Evolutionary conservation across 2,329 filamentous ascomycete genomes (phyloP), one percentile per base, ranked within the genome.

Genomic region (Colletotrichum horii): DNA sequence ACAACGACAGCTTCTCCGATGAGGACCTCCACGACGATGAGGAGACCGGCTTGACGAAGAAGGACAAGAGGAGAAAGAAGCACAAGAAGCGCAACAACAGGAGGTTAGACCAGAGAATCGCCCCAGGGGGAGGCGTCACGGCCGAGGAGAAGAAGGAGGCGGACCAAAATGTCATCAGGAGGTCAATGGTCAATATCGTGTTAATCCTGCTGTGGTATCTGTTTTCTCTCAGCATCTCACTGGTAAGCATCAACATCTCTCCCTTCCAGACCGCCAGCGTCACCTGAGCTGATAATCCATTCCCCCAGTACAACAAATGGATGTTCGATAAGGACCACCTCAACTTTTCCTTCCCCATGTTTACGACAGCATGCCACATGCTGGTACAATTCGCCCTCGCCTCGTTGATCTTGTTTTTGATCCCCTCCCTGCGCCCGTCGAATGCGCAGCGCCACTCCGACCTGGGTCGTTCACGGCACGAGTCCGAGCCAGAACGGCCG

Each of bases 321-420:
- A 98, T 99, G 96, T 98, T 99, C 86, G 94, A 95, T 81, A 91
- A 93, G 77, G 91, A 94, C 79, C 92, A 94, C 79, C 91, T 97
- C 79, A 94, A 98, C 85, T 99, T 99, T 83, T 93, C 95, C 67
- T 98, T 97, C 81, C 97, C 97, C 52, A 90, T 99, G 66, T 98
- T 98, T 85, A 98, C 96, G 14, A 99, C 97, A 5, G 95, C 95
- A 78, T 89, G 97, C 83, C 97, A 99, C 87, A 98, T 98, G 96
- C 87, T 96, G 26, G 96, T 99, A 66, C 97, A 99, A 83, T 98
- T 98, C 85, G 85, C 89, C 19, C 91, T 98, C 56, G 91, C 97
- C 11, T 92, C 90, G 22, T 84, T 94, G 58, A 93, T 98, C 32
- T 90, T 99, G 69, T 96, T 93, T 83, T 89, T 96, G 77, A 87